Percentiles rank a stretch among this genome's conserved stretches.
Conservation (phyloP, 73 alveolate species). For the Tetrahymena malaccensis region DNA sequence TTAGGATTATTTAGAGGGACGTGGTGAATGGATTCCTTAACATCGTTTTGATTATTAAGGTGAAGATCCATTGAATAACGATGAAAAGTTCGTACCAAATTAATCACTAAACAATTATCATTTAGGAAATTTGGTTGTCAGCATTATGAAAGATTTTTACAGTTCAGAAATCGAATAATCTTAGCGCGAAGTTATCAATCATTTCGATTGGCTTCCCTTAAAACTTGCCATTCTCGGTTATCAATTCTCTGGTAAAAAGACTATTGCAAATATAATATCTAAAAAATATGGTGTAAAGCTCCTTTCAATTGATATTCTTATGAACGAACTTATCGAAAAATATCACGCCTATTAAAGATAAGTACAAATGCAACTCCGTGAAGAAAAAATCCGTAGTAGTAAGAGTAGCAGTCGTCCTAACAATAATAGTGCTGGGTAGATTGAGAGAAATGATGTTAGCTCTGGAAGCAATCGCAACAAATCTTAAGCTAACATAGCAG, state of each 20-base stretch:
- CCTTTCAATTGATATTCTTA: conserved; percentile 9
- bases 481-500: background rate
- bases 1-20: conserved; percentile 48
- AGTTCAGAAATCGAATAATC: background rate
- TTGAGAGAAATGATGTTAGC: background rate
- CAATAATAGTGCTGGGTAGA: background rate
- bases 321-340: conserved; percentile 17
- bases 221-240: conserved; percentile 82
- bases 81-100: conserved; percentile 58
- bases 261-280: conserved; percentile 62
- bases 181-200: background rate
- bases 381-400: background rate
- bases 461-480: background rate
- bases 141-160: conserved; percentile 17
- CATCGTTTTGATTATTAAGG: conserved; percentile 39
- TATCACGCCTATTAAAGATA: background rate
- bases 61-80: conserved; percentile 45
- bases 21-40: conserved; percentile 64
- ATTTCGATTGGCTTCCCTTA: conserved; percentile 49
- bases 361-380: background rate
- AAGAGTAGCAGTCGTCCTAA: background rate
- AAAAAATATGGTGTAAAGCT: conserved; percentile 45
- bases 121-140: conserved; percentile 19
- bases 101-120: conserved; percentile 10
- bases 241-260: conserved; percentile 88